Percentiles rank a stretch among this genome's conserved stretches.
Evolutionary conservation across 2,329 filamentous ascomycete genomes (phyloP).

Genomic region (Teratosphaeria viscida): DNA sequence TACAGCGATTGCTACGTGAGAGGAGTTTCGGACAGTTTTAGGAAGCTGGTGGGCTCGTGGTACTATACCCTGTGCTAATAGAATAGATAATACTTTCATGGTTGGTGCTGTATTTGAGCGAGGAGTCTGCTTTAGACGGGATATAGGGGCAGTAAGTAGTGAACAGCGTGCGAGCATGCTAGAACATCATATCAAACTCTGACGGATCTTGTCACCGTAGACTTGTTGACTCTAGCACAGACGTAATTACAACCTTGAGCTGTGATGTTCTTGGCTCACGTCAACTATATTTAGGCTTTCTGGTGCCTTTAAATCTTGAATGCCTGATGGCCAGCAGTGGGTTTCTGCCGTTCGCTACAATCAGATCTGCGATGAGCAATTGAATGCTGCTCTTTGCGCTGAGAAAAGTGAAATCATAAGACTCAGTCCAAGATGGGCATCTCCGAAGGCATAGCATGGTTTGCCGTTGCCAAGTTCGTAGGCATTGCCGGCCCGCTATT

Average conservation of each 20-base stretch:
- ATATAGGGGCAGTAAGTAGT: not conserved
- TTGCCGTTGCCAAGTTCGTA: slow-evolving; percentile 10
- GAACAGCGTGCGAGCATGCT: not conserved
- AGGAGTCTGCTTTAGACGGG: not conserved
- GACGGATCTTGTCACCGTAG: too few relatives aligned
- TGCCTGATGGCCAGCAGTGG: not conserved
- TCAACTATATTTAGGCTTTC: not conserved
- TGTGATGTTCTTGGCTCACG: not conserved
- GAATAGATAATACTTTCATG: not conserved
- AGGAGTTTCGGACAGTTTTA: slow-evolving; percentile 3
- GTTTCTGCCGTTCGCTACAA: not conserved
- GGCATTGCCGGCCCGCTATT: slow-evolving; percentile 16
- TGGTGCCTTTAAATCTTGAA: not conserved
- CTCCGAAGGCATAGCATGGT: not conserved
- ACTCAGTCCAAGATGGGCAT: not conserved
- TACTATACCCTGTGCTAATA: slow-evolving; percentile 4
- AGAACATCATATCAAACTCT: not conserved
- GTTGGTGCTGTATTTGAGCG: not conserved
- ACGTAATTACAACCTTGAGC: not conserved
- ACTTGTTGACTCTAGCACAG: not conserved
- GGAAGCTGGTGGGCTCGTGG: slow-evolving; percentile 1
- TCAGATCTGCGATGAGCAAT: not conserved
- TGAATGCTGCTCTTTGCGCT: not conserved
- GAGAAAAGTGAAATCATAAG: not conserved
- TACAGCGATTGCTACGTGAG: slow-evolving; percentile 7